These are phyloP conservation scores for Agrostemma githago DNA, from an alignment of 148 eudicot species.

Conservation along the genomic window DNA sequence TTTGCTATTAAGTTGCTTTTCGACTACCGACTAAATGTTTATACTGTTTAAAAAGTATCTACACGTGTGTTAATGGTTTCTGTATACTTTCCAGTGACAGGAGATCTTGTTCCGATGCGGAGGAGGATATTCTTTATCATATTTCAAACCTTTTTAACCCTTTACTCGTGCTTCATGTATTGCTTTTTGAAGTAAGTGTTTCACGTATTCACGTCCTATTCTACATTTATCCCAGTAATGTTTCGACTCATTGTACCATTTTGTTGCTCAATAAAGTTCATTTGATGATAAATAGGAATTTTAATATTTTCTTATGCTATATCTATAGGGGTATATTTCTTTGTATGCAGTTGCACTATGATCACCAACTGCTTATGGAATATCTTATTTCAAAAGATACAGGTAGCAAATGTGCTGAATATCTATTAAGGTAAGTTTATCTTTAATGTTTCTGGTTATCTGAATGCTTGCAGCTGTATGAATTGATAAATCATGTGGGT, in stretches of 20 bases:
- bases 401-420: constrained; percentile 78
- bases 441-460: background rate
- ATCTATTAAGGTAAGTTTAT: constrained; percentile 59
- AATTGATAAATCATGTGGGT: background rate
- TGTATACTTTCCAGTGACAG: constrained; percentile 33
- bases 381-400: constrained; percentile 88
- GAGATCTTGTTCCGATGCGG: constrained; percentile 32
- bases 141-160: constrained; percentile 67
- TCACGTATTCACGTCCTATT: background rate
- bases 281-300: background rate
- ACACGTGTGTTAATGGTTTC: constrained; percentile 18
- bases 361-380: constrained; percentile 92
- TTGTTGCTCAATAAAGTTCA: background rate
- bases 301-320: background rate
- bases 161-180: constrained; percentile 60
- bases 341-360: constrained; percentile 71
- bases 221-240: background rate
- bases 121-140: constrained; percentile 39
- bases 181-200: constrained; percentile 69
- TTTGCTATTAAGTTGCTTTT: background rate
- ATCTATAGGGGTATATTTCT: background rate
- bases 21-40: background rate
- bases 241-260: constrained; percentile 7
- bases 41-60: background rate
- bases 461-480: background rate